Conservation (phyloP, 352 stramenopile species). For the Pythium folliculosum region DNA sequence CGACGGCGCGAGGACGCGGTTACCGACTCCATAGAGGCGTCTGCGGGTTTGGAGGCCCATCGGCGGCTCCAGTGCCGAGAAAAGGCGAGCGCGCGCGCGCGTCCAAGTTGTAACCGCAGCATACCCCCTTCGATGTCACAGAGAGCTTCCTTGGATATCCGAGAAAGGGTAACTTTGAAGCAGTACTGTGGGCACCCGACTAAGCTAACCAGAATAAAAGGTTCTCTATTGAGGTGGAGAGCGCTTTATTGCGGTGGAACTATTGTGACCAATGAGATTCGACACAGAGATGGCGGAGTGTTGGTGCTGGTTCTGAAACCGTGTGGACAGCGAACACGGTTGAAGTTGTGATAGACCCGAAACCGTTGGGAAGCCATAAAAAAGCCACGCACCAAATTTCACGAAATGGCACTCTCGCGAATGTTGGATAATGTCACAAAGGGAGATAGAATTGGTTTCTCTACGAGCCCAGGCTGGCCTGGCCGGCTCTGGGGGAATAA, state of each 20-base stretch:
- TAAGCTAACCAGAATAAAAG: not conserved
- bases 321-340: slow-evolving; percentile 11
- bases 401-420: slow-evolving; percentile 19
- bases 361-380: slow-evolving; percentile 5
- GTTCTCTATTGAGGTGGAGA: not conserved
- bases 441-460: not conserved
- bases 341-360: slow-evolving; percentile 30
- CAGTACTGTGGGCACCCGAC: not conserved
- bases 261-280: slow-evolving; percentile 3
- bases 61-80: slow-evolving; percentile 5
- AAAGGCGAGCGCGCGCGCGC: not conserved
- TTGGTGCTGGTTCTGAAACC: slow-evolving; percentile 9
- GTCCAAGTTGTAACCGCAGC: not conserved
- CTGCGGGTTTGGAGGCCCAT: not conserved
- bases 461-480: too few relatives aligned
- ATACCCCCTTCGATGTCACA: not conserved
- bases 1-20: not conserved
- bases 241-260: not conserved
- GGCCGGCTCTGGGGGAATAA: slow-evolving; percentile 9
- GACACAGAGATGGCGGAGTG: slow-evolving; percentile 8
- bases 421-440: slow-evolving; percentile 25
- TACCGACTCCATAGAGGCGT: not conserved
- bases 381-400: not conserved
- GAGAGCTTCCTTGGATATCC: not conserved
- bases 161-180: not conserved